Evolutionary conservation across 1,284 basidiomycete species (phyloP).

Genomic region (Phylloporus sp.): DNA sequence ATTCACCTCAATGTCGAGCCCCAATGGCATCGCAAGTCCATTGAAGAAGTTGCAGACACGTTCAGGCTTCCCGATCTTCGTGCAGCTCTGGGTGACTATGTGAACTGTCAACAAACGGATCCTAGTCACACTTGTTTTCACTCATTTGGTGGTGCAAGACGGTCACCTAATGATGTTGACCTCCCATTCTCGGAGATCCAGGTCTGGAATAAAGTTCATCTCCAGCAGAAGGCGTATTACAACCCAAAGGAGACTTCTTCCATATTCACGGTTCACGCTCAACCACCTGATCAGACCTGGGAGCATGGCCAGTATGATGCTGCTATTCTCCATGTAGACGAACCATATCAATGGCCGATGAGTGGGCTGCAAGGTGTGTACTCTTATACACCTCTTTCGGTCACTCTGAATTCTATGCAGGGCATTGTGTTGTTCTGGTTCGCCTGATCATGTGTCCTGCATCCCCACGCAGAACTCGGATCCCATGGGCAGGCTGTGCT

Average conservation of each 20-base stretch:
- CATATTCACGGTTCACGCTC: background rate
- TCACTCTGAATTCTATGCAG: background rate
- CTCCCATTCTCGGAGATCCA: too few species aligned
- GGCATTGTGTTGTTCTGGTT: conserved; percentile 5
- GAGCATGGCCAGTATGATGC: background rate
- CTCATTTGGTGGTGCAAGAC: too few species aligned
- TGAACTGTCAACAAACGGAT: too few species aligned
- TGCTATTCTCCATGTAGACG: background rate
- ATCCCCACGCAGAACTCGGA: background rate
- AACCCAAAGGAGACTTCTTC: background rate
- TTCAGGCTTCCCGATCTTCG: too few species aligned
- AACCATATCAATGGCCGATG: background rate
- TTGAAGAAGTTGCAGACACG: too few species aligned
- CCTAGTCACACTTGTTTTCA: too few species aligned
- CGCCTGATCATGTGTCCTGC: conserved; percentile 11
- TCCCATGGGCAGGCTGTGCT: conserved; percentile 3
- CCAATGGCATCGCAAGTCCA: too few species aligned
- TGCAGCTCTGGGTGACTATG: too few species aligned
- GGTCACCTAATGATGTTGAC: too few species aligned
- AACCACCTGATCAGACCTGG: background rate
- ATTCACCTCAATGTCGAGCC: too few species aligned
- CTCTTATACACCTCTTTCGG: background rate
- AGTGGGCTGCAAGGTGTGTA: background rate
- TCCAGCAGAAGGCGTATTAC: too few species aligned
- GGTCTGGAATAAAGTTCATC: too few species aligned